These are phyloP conservation scores for Botrytis hyacinthi DNA, from an alignment of 2,329 filamentous ascomycete genomes.

Conservation along the genomic window DNA sequence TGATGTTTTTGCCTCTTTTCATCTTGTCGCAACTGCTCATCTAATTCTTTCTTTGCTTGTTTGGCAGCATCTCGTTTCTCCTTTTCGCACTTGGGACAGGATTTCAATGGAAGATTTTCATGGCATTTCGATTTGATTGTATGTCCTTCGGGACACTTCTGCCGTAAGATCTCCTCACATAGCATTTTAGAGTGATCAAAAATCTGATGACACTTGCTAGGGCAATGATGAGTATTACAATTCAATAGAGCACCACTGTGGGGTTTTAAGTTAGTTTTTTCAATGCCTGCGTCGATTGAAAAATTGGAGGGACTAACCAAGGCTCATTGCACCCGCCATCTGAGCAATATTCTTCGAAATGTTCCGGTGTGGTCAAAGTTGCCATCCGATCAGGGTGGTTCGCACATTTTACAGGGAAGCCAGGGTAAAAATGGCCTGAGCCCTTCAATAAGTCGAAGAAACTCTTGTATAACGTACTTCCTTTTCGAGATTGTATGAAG, in stretches of 20 bases:
- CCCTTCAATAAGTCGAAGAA: slow-evolving; percentile 57
- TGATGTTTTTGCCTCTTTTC: slow-evolving; percentile 26
- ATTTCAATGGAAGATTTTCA: slow-evolving; percentile 27
- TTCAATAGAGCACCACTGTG: slow-evolving; percentile 48
- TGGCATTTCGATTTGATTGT: slow-evolving; percentile 48
- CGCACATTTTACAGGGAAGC: slow-evolving; percentile 59
- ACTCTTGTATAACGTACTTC: slow-evolving; percentile 53
- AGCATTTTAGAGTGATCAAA: slow-evolving; percentile 53
- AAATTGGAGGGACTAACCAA: slow-evolving; percentile 50
- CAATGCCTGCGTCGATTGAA: neutral
- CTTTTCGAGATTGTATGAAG: slow-evolving; percentile 59
- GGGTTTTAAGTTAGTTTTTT: slow-evolving; percentile 21
- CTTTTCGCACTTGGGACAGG: slow-evolving; percentile 52
- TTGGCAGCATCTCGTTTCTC: slow-evolving; percentile 48
- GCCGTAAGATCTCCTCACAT: slow-evolving; percentile 45
- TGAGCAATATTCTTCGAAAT: slow-evolving; percentile 62
- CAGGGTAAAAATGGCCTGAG: slow-evolving; percentile 54
- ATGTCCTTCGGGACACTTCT: slow-evolving; percentile 54
- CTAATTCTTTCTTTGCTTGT: slow-evolving; percentile 39
- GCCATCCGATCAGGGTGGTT: slow-evolving; percentile 52
- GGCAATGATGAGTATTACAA: slow-evolving; percentile 61
- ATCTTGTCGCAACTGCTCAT: slow-evolving; percentile 28
- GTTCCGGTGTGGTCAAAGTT: slow-evolving; percentile 48
- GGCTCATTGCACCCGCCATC: slow-evolving; percentile 66
- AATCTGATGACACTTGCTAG: slow-evolving; percentile 59